Percentiles rank a stretch among this genome's conserved stretches.
Conservation (phyloP, 2,329 filamentous ascomycete species). For the Phaeosphaeria sp. region DNA sequence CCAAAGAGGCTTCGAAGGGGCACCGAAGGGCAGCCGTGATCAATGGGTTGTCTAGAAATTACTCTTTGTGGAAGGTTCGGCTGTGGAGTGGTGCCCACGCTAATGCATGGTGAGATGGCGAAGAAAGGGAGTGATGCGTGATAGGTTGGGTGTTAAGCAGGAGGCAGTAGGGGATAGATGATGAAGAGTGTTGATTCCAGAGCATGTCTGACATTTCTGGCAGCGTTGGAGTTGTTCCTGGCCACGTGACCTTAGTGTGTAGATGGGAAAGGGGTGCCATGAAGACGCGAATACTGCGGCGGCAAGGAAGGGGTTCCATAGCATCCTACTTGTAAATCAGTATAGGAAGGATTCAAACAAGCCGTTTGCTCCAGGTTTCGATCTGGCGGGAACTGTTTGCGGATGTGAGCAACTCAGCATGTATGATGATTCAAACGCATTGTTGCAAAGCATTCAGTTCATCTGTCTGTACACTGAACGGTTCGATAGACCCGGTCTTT, state of each 20-base stretch:
- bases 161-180: not conserved
- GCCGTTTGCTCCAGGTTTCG: not conserved
- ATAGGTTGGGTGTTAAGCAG: not conserved
- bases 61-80: constrained; percentile 1
- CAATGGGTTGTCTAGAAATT: not conserved
- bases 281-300: too few relatives aligned
- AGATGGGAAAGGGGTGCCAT: too few relatives aligned
- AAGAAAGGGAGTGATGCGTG: not conserved
- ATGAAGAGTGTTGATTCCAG: too few relatives aligned
- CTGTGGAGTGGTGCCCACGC: not conserved
- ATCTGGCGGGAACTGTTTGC: not conserved
- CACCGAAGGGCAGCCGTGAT: constrained; percentile 4
- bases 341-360: not conserved
- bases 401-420: not conserved
- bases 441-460: not conserved
- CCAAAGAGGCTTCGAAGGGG: constrained; percentile 1
- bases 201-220: too few relatives aligned
- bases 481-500: not conserved
- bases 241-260: too few relatives aligned
- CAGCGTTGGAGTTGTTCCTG: too few relatives aligned
- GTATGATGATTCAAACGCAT: not conserved
- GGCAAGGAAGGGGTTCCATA: too few relatives aligned
- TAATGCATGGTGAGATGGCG: not conserved
- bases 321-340: not conserved
- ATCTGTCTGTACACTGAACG: not conserved